A percentile compares a stretch with the other conserved stretches of the same genome.
Conservation (phyloP, 306 rosid genomes). For the Trifolium fragiferum region DNA sequence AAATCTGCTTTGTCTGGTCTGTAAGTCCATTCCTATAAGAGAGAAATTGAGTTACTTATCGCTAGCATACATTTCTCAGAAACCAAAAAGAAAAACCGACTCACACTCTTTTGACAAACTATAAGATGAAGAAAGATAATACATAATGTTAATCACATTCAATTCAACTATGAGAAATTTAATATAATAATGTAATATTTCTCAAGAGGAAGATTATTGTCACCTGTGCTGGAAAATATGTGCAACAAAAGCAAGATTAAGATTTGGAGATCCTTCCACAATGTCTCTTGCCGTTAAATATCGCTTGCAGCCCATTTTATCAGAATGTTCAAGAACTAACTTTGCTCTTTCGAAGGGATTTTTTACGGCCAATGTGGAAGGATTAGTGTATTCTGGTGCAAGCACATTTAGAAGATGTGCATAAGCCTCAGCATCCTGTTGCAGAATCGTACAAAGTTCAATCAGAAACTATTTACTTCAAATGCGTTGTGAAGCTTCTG, state of each 20-base stretch:
- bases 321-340: slow-evolving; percentile 90
- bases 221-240: slow-evolving; percentile 97
- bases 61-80: slow-evolving; percentile 10
- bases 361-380: slow-evolving; percentile 75
- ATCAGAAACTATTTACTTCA: background rate
- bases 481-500: background rate
- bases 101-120: background rate
- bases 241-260: slow-evolving; percentile 96
- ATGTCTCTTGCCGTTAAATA: slow-evolving; percentile 94
- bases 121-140: background rate
- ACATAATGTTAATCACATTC: background rate
- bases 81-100: background rate
- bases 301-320: slow-evolving; percentile 96
- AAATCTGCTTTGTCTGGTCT: slow-evolving; percentile 68
- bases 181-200: background rate
- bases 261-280: slow-evolving; percentile 95
- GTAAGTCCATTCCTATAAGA: slow-evolving; percentile 88
- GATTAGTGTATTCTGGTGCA: slow-evolving; percentile 88
- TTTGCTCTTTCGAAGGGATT: slow-evolving; percentile 80
- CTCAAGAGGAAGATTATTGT: slow-evolving; percentile 38
- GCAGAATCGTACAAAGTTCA: background rate
- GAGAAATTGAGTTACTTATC: slow-evolving; percentile 25
- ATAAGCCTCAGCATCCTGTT: slow-evolving; percentile 83
- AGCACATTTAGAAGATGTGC: slow-evolving; percentile 91
- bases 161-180: background rate